Evolutionary conservation across 768 basidiomycete genomes (phyloP), one percentile per base, ranked within the genome.

Genomic region (Guyanaporus albipodus): DNA sequence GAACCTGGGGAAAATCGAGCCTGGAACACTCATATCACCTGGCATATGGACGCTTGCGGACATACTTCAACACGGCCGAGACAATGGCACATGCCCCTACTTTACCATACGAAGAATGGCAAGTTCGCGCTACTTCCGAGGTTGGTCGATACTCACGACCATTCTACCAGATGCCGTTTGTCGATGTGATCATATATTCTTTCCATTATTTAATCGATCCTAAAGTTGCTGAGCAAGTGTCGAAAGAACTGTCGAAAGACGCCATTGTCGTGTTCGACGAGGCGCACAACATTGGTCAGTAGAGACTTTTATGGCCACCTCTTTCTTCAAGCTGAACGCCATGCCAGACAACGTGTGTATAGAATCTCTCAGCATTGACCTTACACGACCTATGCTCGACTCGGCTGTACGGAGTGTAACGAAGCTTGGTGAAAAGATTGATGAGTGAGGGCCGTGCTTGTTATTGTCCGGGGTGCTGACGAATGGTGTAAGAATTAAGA

Each of bases 241-340:
- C 96, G 2, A 94, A 91, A 61, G 96, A 99, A 66, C 76, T 99
- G 70, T 90, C 88, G 8, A 98, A 97, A 60, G 96, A 99, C 64
- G 87, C 92, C 24, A 99, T 99, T 43, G 93, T 99, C 31, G 96
- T 99, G 2, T 99, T 99, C 60, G 96, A 99, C 60, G 96, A 99
- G 63, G 96, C 96, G 14, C 96, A 99, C 68, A 99, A 99, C 64
- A 99, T 99, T 42, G 94, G 94, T 93, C 56, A 46, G 75, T 54
- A 22, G 40, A 43, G 31, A 31, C 44, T 27, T 43, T 42, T 27
- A 32, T 18, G 21, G 33, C 28, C 21, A 10, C 11, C 19, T 36
- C 14, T 34, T 35, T 3, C 26, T 39, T 19, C 33, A 43, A 28
- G 34, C 48, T 44, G 12, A 59, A 34, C 18, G 34, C 11, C 46